Base-by-base conservation (phyloP, 306 rosid species). In the Dalbergia cochinchinensis region DNA sequence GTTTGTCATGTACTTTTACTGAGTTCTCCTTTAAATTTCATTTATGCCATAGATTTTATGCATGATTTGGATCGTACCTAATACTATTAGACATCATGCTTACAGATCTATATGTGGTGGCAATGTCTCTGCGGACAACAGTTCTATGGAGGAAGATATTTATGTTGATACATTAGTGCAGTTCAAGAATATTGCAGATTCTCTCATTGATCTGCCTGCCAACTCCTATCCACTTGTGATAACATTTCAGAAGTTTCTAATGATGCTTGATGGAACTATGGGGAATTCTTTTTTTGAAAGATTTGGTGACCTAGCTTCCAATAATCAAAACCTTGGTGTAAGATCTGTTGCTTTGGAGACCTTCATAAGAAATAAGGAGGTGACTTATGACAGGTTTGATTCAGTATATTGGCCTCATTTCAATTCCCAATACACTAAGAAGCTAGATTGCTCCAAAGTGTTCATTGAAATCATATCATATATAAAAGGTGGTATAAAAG, bases 201-300 rank as follows among this genome's bases (percentile, higher is more conserved):
- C 98, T 7, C 88, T 93, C 42, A 8, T 64, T 47, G 76, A 88
- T 84, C 79, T 91, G 84, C 86, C 92, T 2, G 7, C 81, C 9
- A 34, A 69, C 4, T 86, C 83, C 3, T 93, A 85, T 65, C 98
- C 98, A n/a, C 92, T 93, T 39, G 97, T 89, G n/a, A 85, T 91
- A 60, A 88, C 98, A 50, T 91, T 93, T 83, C 83, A 88, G 31
- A 91, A 93, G 79, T 87, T 93, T 80, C 66, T 93, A 78, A 87
- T 91, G 92, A 93, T 93, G 98, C 93, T 93, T 39, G 94, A 93
- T 78, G 92, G 93, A 73, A 85, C 97, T 50, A 42, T 93, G 77
- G 78, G 88, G 26, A 82, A 88, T 73, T 91, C 98, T 6, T 93
- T 79, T 83, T 93, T 93, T 76, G 92, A 83, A 83, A 88, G 92